Evolutionary conservation across 1,284 basidiomycete genomes (phyloP), one percentile per base, ranked within the genome.

Genomic region (Coriolopsis trogii): DNA sequence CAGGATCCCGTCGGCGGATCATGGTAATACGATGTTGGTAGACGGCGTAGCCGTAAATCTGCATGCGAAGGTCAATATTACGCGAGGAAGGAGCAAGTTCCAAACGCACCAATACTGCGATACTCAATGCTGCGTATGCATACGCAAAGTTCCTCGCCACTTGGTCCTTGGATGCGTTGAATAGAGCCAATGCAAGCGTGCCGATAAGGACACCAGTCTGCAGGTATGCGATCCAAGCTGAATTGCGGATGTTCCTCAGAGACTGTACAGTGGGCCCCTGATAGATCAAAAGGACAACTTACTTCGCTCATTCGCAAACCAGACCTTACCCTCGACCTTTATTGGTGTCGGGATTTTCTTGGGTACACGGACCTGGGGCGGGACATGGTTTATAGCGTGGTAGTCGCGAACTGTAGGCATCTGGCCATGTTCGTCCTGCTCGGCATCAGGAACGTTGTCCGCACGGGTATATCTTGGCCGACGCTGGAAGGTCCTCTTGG

Each of bases 271-370:
- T n/a, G n/a, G n/a, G n/a, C n/a, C n/a, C n/a, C n/a, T n/a, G n/a
- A n/a, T n/a, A n/a, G n/a, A n/a, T n/a, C n/a, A n/a, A n/a, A n/a
- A n/a, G n/a, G n/a, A n/a, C n/a, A n/a, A 70, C 78, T 48, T 53
- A 93, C 91, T 99, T 61, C 97, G 79, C 72, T 99, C 97, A 69
- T 98, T 98, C 6, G 97, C 95, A 73, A 99, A 98, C 91, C 96
- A 99, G 36, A 99, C 96, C 68, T 99, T 99, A 26, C 90, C 91
- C 70, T 99, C 96, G 31, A 99, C 93, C 60, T 89, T 90, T 62
- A 98, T 82, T 0, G 93, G 89, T 0, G 95, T 92, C 0, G 91
- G 79, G 29, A 96, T 85, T 70, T 96, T 95, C 77, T 94, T 91
- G 1, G 91, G 92, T 0, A 91, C 77, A 30, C 84, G 76, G 30